phyloP scores from a whole-genome alignment of 176 grass and related monocot species.

The Canna indica region DNA sequence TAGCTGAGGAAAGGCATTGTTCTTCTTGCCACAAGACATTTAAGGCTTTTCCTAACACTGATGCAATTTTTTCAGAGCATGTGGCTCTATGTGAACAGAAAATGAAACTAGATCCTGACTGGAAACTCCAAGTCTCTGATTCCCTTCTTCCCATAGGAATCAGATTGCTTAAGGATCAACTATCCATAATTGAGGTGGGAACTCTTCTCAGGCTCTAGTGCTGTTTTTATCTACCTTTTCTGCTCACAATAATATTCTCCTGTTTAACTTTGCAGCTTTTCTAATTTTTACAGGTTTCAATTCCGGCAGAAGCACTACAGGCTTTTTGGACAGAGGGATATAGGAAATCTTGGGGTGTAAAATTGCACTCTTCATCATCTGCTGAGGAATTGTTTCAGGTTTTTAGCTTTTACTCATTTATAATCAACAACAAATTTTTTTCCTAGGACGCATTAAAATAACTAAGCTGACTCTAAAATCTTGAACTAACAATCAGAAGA shows the following conservation, averaged over 20 bases:
- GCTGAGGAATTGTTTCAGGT: slow-evolving; percentile 54
- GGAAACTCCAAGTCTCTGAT: slow-evolving; percentile 46
- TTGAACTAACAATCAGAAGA: background rate
- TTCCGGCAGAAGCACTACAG: slow-evolving; percentile 72
- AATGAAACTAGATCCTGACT: slow-evolving; percentile 42
- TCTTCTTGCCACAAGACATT: slow-evolving; percentile 71
- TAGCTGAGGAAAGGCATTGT: slow-evolving; percentile 76
- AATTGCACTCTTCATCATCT: slow-evolving; percentile 59
- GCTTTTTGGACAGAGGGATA: slow-evolving; percentile 62
- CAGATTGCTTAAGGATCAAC: slow-evolving; percentile 57
- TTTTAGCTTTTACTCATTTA: slow-evolving; percentile 22
- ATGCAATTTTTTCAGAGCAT: slow-evolving; percentile 55
- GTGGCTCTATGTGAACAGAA: slow-evolving; percentile 52
- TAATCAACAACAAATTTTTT: background rate
- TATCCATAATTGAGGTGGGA: slow-evolving; percentile 63
- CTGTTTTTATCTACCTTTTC: slow-evolving; percentile 14
- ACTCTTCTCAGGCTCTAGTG: slow-evolving; percentile 14
- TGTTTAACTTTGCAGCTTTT: slow-evolving; percentile 15
- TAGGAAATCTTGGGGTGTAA: slow-evolving; percentile 76
- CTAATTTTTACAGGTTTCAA: slow-evolving; percentile 44
- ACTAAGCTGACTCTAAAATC: background rate
- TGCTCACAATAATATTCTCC: slow-evolving; percentile 20
- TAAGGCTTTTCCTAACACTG: slow-evolving; percentile 36
- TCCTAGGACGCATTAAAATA: background rate
- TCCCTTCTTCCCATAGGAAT: slow-evolving; percentile 46